Conservation (phyloP, 257 asterid species). For the Capsicum pubescens region DNA sequence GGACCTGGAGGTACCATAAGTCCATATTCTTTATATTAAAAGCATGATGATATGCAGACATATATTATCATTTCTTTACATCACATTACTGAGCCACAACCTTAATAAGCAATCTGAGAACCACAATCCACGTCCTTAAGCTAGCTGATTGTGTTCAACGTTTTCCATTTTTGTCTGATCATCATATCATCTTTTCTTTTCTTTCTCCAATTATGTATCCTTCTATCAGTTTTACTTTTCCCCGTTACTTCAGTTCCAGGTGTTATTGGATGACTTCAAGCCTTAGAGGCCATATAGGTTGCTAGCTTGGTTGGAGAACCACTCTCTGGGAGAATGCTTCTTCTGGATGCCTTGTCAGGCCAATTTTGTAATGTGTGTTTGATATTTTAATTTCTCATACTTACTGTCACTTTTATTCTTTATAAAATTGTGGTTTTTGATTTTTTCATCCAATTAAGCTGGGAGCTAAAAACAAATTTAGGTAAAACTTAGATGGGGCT, state of each 20-base stretch:
- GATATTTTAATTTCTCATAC: background rate
- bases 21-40: background rate
- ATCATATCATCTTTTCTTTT: background rate
- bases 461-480: background rate
- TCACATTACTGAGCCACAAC: no score
- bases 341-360: constrained; percentile 80
- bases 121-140: background rate
- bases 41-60: background rate
- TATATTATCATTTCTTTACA: background rate
- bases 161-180: background rate
- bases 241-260: constrained; percentile 75
- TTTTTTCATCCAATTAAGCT: background rate
- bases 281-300: constrained; percentile 91
- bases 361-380: constrained; percentile 77
- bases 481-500: no score
- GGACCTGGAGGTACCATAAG: background rate
- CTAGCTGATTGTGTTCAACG: background rate
- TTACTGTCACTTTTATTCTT: constrained; percentile 7
- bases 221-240: background rate
- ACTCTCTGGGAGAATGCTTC: constrained; percentile 85
- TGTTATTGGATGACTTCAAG: constrained; percentile 93
- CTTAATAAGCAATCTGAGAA: constrained; percentile 3
- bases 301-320: constrained; percentile 85
- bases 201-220: background rate
- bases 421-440: background rate